Conservation (phyloP, 495 filamentous ascomycete genomes). For the Tuber melanosporum region DNA sequence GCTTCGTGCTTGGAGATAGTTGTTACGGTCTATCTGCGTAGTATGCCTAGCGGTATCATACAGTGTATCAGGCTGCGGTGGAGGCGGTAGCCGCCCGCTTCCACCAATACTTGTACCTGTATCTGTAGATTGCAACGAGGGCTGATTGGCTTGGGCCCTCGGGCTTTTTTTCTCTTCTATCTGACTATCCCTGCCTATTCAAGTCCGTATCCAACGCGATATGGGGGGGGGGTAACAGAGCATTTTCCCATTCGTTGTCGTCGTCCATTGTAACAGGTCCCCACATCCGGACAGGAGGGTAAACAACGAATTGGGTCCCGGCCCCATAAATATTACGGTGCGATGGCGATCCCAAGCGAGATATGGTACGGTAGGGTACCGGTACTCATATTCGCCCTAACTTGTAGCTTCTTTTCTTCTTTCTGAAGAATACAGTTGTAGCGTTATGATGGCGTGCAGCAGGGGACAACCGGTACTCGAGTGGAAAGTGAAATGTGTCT, state of each 20-base stretch:
- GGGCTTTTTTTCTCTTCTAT: background rate
- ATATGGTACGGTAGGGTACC: background rate
- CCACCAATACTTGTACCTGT: background rate
- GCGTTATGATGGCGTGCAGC: background rate
- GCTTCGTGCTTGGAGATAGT: background rate
- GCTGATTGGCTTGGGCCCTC: background rate
- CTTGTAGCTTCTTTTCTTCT: background rate
- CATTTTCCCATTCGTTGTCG: background rate
- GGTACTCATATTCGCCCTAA: too few species aligned
- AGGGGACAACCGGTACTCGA: too few species aligned
- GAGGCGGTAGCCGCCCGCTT: background rate
- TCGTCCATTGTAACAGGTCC: background rate
- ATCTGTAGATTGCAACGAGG: background rate
- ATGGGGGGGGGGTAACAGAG: background rate
- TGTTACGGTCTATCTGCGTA: background rate
- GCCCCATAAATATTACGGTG: background rate
- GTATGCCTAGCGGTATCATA: background rate
- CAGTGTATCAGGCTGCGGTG: too few species aligned
- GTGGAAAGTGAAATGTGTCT: background rate
- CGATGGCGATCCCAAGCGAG: background rate
- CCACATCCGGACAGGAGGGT: background rate
- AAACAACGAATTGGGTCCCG: background rate
- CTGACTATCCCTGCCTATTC: background rate
- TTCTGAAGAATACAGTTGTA: background rate
- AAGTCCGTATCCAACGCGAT: background rate